phyloP scores from a whole-genome alignment of 2,329 filamentous ascomycete species.

The Epichloe baconii region DNA sequence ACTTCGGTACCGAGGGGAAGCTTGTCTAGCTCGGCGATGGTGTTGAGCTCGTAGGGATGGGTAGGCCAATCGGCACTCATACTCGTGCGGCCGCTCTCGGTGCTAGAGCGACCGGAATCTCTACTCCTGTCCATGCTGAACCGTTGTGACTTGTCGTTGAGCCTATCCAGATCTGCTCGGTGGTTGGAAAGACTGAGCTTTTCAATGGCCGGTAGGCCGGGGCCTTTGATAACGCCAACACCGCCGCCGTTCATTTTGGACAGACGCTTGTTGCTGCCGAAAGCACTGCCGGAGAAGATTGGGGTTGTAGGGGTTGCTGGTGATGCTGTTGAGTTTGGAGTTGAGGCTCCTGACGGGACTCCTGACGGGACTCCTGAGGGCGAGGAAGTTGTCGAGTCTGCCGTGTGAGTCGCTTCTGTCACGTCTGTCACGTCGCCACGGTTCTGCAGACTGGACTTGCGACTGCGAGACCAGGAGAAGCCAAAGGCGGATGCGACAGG shows the following conservation, averaged over 20 bases:
- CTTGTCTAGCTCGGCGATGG: constrained; percentile 23
- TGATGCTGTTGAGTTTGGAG: constrained; percentile 6
- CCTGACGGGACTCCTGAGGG: background rate
- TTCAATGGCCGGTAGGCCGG: constrained; percentile 18
- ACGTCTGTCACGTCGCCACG: constrained; percentile 9
- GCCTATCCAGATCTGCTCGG: constrained; percentile 9
- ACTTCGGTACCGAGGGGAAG: constrained; percentile 26
- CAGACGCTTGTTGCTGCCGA: constrained; percentile 10
- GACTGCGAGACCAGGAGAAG: constrained; percentile 16
- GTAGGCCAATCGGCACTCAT: constrained; percentile 25
- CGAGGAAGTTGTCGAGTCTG: constrained; percentile 1
- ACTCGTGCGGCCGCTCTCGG: constrained; percentile 25
- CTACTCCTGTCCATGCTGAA: constrained; percentile 15
- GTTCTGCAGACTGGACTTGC: constrained; percentile 6
- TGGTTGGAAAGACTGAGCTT: constrained; percentile 13
- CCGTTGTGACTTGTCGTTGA: constrained; percentile 9
- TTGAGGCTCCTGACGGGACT: constrained; percentile 1
- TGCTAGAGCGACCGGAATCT: constrained; percentile 12
- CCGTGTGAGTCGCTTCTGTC: constrained; percentile 7
- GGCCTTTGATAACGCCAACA: constrained; percentile 17
- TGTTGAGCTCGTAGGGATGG: constrained; percentile 27
- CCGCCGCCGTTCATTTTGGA: constrained; percentile 20
- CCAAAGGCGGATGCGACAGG: constrained; percentile 23
- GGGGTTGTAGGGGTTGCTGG: constrained; percentile 5
- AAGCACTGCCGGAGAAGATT: constrained; percentile 6